A percentile compares a stretch with the other conserved stretches of the same genome.
Evolutionary conservation across 768 basidiomycete genomes (phyloP).

Genomic region (Tricholoma furcatifolium): DNA sequence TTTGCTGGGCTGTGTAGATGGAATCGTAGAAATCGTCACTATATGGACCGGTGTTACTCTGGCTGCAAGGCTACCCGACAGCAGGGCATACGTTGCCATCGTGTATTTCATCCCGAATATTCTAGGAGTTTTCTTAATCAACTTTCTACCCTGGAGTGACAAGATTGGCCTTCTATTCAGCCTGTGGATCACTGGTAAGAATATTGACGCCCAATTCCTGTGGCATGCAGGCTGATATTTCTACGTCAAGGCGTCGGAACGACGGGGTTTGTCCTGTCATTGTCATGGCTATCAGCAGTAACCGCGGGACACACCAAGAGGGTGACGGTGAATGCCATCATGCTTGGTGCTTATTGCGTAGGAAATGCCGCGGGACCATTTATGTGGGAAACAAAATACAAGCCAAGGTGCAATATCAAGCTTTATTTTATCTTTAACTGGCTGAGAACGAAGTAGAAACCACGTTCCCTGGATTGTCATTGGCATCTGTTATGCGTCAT

Average conservation of each 20-base stretch:
- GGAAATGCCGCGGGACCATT: constrained; percentile 72
- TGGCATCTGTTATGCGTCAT: constrained; percentile 55
- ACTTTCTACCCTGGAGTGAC: constrained; percentile 62
- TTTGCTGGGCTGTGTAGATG: constrained; percentile 65
- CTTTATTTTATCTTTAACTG: not conserved
- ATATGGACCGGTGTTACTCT: constrained; percentile 66
- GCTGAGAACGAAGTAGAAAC: constrained; percentile 40
- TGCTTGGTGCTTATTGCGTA: constrained; percentile 66
- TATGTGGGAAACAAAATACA: constrained; percentile 73
- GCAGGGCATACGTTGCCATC: constrained; percentile 62
- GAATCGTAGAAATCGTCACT: constrained; percentile 63
- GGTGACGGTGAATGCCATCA: constrained; percentile 69
- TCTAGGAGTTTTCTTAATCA: constrained; percentile 59
- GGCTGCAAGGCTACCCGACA: constrained; percentile 53
- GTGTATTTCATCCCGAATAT: constrained; percentile 66
- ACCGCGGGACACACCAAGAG: constrained; percentile 75
- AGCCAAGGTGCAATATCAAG: constrained; percentile 49
- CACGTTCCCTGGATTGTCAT: constrained; percentile 79
- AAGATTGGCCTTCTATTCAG: constrained; percentile 64
- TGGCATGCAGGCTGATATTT: not conserved
- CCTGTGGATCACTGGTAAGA: constrained; percentile 50
- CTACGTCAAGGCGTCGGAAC: constrained; percentile 17
- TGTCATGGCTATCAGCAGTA: constrained; percentile 65
- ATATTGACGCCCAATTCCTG: not conserved
- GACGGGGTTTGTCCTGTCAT: constrained; percentile 51